Base-by-base conservation (phyloP, 2,329 filamentous ascomycete species). In the Pseudogymnoascus sp. region DNA sequence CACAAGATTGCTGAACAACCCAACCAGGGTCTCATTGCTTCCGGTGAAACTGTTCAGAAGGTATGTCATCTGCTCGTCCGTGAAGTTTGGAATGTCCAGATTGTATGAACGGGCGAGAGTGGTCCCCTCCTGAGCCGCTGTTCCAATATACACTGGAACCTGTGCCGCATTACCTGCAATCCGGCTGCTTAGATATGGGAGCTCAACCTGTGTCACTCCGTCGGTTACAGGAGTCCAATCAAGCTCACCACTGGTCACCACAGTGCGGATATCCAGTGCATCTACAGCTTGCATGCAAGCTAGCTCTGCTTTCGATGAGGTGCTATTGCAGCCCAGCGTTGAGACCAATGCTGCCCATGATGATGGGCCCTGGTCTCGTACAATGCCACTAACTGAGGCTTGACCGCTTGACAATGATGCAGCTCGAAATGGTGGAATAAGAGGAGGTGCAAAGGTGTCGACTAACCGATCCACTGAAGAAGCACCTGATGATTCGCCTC, bases 401-500 rank as follows among this genome's bases (percentile, higher is more conserved):
- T 60, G 56, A 1, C 56, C 56, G 21, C 31, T 37, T 14, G 31
- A 40, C 16, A 4, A 11, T 14, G 35, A 37, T 31, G 64, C 64
- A 6, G 50, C 65, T 19, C 62, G 65, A 44, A 64, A 66, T 13
- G 64, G 64, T 6, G 64, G 31, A 14, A 35, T 8, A 14, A 33
- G 29, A n/a, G 62, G 44, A 50, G 47, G 37, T 31, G 4, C 47
- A 31, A 53, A 53, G 26, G 62, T 35, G 33, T 33, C 59, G 11
- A 60, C 59, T n/a, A 59, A 29, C 14, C 59, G 53, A 19, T 65
- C 33, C 24, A 42, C 50, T 24, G 44, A 37, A 42, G 40, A 80
- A 1, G 75, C 82, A 1, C 83, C 83, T 0, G 83, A 81, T 10
- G 78, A 81, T 65, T 83, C 80, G 0, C 84, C 83, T 65, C 79